A percentile compares a stretch with the other conserved stretches of the same genome.
phyloP scores from a whole-genome alignment of 805 yeast species.

The Kodamaea leandrae region DNA sequence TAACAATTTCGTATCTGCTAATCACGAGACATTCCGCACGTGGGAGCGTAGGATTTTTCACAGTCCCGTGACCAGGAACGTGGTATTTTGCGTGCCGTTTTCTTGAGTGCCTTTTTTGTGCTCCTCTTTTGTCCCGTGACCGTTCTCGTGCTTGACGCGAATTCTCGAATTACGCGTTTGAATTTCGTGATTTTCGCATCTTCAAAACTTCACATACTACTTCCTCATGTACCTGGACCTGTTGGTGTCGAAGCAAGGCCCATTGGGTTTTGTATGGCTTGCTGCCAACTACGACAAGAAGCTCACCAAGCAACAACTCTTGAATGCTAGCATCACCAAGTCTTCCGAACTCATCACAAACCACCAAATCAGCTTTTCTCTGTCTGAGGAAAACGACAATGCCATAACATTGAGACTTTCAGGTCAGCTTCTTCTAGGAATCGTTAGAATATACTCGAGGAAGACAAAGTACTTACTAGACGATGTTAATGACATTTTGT shows the following conservation, averaged over 20 bases:
- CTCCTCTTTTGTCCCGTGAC: no score
- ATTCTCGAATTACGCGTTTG: no score
- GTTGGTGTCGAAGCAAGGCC: constrained; percentile 64
- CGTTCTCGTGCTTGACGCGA: not conserved
- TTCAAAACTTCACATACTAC: not conserved
- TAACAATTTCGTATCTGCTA: no score
- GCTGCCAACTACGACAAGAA: constrained; percentile 86
- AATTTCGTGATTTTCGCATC: not conserved
- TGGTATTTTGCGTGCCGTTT: no score
- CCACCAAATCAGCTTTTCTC: constrained; percentile 51
- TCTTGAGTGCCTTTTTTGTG: no score
- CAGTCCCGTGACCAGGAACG: no score
- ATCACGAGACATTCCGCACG: no score
- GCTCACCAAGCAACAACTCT: constrained; percentile 66
- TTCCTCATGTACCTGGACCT: constrained; percentile 11
- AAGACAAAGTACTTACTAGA: constrained; percentile 80
- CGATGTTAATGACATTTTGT: constrained; percentile 75
- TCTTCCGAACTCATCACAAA: constrained; percentile 47
- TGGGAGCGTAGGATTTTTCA: no score
- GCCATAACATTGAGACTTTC: constrained; percentile 77
- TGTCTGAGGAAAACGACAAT: constrained; percentile 21
- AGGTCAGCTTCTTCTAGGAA: constrained; percentile 83
- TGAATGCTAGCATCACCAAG: constrained; percentile 66
- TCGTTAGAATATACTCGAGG: constrained; percentile 80
- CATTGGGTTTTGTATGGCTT: constrained; percentile 86